Base-by-base conservation (phyloP, 1,139 yeast species). In the Saccharomyces hybrid region DNA sequence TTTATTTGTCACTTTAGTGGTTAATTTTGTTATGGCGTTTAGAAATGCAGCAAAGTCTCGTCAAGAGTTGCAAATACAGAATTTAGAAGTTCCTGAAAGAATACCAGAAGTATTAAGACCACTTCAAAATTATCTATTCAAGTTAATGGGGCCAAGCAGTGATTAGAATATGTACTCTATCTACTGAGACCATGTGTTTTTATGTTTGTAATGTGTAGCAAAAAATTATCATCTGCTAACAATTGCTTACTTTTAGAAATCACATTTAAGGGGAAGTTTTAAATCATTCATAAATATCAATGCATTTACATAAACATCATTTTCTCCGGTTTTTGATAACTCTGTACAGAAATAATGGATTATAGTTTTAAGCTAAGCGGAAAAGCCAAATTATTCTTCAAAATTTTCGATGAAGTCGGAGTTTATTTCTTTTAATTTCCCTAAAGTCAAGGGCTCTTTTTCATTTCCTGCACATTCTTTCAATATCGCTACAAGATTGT, bases 1-100 rank as follows among this genome's bases (percentile, higher is more conserved):
- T 8, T 79, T 93, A 57, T 71, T 86, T 13, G 63, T 80, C 50
- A 86, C 93, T 1, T 76, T 93, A 63, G 67, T 80, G 23, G 69
- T 89, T 61, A 93, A 93, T 71, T 93, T 90, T 65, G 73, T 80
- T 28, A 80, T 81, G 57, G 89, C 91, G 1, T 79, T 86, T 73
- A 80, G 74, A 62, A 77, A 73, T 52, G 69, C 73, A n/a, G 71
- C 72, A 11, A 49, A 56, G 7, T 42, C 46, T n/a, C 38, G 44
- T 16, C 26, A 49, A 27, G 27, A 27, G 23, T 14, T 28, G 20
- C 23, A 23, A 14, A 16, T 16, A 16, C 44, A 38, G 6, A 38
- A 38, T 8, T 38, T 38, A 20, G 44, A 16, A 16, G 25, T 16
- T 16, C 23, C 44, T 6, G 44, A 38, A 38, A 38, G 44, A 38